phyloP scores from a whole-genome alignment of 1,284 basidiomycete species.

The Microbotryum intermedium region DNA sequence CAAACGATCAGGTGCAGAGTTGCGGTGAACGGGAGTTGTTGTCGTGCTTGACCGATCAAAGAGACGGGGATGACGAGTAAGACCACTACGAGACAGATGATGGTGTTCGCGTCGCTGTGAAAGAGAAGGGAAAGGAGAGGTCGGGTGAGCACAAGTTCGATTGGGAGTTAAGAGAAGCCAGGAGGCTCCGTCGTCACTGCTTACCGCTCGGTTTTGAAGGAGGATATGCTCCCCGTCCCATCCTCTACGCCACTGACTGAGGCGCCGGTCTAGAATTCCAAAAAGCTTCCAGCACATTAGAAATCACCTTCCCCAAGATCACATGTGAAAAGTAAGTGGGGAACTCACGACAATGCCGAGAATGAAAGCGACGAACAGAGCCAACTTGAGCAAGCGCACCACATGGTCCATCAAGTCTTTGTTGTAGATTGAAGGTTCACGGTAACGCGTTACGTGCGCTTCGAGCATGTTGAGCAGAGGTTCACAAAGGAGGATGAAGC shows the following conservation, averaged over 20 bases:
- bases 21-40: background rate
- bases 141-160: background rate
- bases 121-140: background rate
- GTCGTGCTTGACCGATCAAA: background rate
- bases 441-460: conserved; percentile 13
- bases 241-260: background rate
- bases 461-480: conserved; percentile 11
- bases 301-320: background rate
- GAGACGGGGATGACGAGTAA: background rate
- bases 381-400: background rate
- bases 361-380: background rate
- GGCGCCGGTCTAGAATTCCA: background rate
- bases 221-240: no score
- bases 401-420: background rate
- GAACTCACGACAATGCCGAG: conserved; percentile 8
- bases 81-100: background rate
- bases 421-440: background rate
- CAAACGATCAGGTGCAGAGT: background rate
- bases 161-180: no score
- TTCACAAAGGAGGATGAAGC: conserved; percentile 15
- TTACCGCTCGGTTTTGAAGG: no score
- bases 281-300: no score
- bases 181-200: no score
- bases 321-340: background rate
- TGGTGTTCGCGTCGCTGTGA: conserved; percentile 4